Base-by-base conservation (phyloP, 176 grass and related monocot species). In the Elaeis guineensis region DNA sequence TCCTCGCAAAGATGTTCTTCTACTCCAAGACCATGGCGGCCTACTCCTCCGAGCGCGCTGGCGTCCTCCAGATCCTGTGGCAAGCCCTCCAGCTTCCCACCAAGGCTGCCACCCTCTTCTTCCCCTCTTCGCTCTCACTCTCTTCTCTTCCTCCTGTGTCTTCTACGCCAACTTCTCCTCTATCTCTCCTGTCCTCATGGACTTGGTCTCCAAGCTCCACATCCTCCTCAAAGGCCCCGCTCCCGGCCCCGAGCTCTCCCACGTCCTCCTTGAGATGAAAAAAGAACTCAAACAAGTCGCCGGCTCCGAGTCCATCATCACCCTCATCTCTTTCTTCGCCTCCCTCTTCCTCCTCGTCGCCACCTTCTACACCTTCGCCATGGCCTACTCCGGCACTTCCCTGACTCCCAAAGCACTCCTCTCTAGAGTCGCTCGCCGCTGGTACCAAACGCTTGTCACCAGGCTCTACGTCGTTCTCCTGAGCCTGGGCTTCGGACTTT, bases 391-490 rank as follows among this genome's bases (percentile, higher is more conserved):
- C 4, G 59, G 21, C 49, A 21, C 28, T 20, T 58, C 48, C 57
- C 62, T 62, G 7, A 32, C 59, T 21, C 78, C 78, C 18, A 19
- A 68, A 60, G 59, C 23, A 50, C 71, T 81, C 28, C 28, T 75
- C 65, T 53, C 49, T 44, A 57, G 78, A 1, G 58, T 81, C 51
- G 72, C 66, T 21, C 56, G 65, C 65, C 71, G 78, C 28, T 72
- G 54, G 9, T 81, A 81, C 65, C 64, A 81, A 51, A 70, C 78
- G 17, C 57, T 75, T 15, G 57, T 75, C 32, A 81, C 78, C 1
- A 64, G 78, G 0, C 21, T 69, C 21, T 81, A 81, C 53, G 59
- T 61, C 9, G 58, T 81, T 25, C 24, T 70, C 22, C 59, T 81
- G 3, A 55, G 50, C 19, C 50, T 81, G 4, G 72, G 78, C 50